These are phyloP conservation scores for Fusarium citri DNA, from an alignment of 2,329 filamentous ascomycete species.

Conservation along the genomic window DNA sequence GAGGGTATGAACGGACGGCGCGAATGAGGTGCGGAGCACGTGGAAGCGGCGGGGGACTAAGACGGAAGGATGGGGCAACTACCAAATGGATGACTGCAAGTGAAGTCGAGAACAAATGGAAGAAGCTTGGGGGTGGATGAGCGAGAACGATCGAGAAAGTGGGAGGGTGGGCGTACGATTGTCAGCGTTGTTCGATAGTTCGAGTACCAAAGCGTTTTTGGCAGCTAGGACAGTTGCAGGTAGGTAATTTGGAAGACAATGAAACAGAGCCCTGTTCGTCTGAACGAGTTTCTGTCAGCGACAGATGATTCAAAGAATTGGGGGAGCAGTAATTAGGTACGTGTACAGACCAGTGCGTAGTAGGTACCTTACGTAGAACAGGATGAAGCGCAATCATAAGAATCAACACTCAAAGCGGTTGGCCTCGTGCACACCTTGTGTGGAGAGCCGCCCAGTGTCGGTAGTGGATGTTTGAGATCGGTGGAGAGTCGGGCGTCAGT, in stretches of 20 bases:
- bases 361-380: not conserved
- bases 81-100: conserved; percentile 20
- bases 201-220: conserved; percentile 23
- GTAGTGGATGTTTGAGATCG: conserved; percentile 38
- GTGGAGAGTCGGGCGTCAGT: conserved; percentile 24
- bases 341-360: not conserved
- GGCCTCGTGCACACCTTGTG: conserved; percentile 14
- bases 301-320: conserved; percentile 8
- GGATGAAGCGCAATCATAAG: conserved; percentile 9
- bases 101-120: conserved; percentile 35
- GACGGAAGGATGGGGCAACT: conserved; percentile 27
- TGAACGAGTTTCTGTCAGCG: conserved; percentile 13
- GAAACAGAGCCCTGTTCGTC: conserved; percentile 8
- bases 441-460: conserved; percentile 29
- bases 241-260: conserved; percentile 2
- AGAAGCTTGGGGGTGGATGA: conserved; percentile 23
- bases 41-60: conserved; percentile 37
- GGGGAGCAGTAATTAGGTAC: conserved; percentile 8
- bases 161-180: conserved; percentile 23
- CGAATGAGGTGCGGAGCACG: conserved; percentile 41
- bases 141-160: conserved; percentile 29
- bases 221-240: conserved; percentile 10
- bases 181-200: conserved; percentile 22
- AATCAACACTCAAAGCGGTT: conserved; percentile 22
- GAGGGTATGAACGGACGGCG: conserved; percentile 34